Conservation (phyloP, 1,284 basidiomycete genomes). For the Wallemia ichthyophaga region DNA sequence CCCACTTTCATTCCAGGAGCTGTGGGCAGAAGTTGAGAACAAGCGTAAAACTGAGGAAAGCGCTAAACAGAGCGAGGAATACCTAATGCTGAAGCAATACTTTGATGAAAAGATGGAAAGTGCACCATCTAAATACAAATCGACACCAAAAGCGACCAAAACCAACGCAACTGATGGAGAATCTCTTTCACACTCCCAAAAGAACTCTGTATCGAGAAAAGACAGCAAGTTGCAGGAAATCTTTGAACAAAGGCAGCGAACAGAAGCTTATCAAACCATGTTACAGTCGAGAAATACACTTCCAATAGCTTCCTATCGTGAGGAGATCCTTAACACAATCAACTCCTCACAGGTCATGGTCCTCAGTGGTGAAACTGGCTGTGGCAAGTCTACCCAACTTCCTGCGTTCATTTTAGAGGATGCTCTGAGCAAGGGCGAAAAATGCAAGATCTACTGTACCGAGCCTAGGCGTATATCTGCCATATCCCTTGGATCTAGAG, state of each 20-base stretch:
- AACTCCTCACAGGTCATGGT: conserved; percentile 64
- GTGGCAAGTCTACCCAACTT: conserved; percentile 92
- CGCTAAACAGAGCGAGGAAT: conserved; percentile 31
- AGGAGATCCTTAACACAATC: conserved; percentile 40
- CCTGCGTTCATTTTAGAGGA: conserved; percentile 85
- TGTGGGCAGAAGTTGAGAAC: conserved; percentile 73
- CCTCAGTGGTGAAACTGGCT: conserved; percentile 90
- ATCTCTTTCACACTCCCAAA: not conserved
- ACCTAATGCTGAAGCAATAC: conserved; percentile 35
- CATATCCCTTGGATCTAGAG: conserved; percentile 82
- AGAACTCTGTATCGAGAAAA: not conserved
- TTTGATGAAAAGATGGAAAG: conserved; percentile 25
- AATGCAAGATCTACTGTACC: conserved; percentile 81
- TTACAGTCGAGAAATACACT: conserved; percentile 43
- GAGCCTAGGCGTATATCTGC: conserved; percentile 92
- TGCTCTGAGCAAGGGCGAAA: conserved; percentile 43
- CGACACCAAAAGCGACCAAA: conserved; percentile 3
- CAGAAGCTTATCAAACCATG: conserved; percentile 53
- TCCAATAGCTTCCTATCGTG: conserved; percentile 62
- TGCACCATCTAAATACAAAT: conserved; percentile 5
- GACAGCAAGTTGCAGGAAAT: conserved; percentile 21
- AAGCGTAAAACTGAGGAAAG: conserved; percentile 33
- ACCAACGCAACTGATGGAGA: not conserved
- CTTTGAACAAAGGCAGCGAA: conserved; percentile 30
- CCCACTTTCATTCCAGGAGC: conserved; percentile 51